A percentile compares a stretch with the other conserved stretches of the same genome.
These are phyloP conservation scores for Effrenium voratum DNA, from an alignment of 73 alveolate species.

Conservation along the genomic window DNA sequence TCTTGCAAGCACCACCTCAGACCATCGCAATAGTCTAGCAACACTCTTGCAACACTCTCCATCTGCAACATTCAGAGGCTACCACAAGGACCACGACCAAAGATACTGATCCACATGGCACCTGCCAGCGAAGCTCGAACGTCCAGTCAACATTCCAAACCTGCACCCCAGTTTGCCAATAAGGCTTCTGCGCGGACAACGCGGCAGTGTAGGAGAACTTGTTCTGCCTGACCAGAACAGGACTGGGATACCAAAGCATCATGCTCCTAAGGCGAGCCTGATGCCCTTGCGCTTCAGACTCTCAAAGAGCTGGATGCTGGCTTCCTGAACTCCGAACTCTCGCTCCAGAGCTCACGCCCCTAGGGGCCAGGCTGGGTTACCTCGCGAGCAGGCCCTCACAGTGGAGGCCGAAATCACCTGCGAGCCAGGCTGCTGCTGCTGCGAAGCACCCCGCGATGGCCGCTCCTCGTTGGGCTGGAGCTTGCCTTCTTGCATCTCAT, in stretches of 20 bases:
- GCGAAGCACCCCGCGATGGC: neutral
- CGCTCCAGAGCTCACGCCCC: neutral
- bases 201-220: slow-evolving; percentile 35
- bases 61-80: neutral
- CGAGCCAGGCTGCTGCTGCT: neutral
- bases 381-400: slow-evolving; percentile 40
- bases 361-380: slow-evolving; percentile 5
- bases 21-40: too few species aligned
- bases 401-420: slow-evolving; percentile 47
- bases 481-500: slow-evolving; percentile 40
- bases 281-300: slow-evolving; percentile 21
- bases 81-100: slow-evolving; percentile 70
- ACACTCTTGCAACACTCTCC: neutral
- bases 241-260: neutral
- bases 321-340: neutral
- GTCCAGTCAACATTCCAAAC: neutral
- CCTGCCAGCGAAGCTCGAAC: neutral
- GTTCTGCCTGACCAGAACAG: slow-evolving; percentile 19
- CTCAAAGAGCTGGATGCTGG: slow-evolving; percentile 12
- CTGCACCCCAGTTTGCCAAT: neutral
- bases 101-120: slow-evolving; percentile 55
- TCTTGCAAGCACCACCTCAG: slow-evolving; percentile 63
- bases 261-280: neutral
- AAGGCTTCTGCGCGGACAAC: slow-evolving; percentile 33
- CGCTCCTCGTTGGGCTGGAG: slow-evolving; percentile 44